Base-by-base conservation (phyloP, 2,329 filamentous ascomycete genomes). In the Endoconidiophora polonica region DNA sequence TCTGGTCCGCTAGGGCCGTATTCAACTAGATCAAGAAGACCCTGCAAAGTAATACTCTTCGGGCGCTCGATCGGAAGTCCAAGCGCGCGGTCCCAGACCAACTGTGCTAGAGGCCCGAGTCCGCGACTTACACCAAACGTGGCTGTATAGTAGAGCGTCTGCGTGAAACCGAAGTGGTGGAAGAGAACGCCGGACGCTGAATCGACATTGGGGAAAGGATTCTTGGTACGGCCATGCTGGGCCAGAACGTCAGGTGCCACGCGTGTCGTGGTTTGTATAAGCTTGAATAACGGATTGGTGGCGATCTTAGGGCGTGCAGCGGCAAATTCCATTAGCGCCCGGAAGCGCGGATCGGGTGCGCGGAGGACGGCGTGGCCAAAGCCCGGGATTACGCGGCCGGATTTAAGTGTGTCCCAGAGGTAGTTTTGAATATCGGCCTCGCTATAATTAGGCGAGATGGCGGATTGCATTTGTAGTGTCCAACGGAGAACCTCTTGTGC, bases 181-280 rank as follows among this genome's bases (percentile, higher is more conserved):
- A 98, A 96, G 45, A 98, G 74, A 4, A 96, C 88, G 56, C 91
- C 91, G 0, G 87, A 94, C 55, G 79, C 82, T 44, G 83, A 87
- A 66, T 98, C 91, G 55, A 98, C 91, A 64, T 98, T 98, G 56
- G 91, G 91, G 68, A 90, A 94, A 2, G 91, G 87, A 70, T 94
- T 94, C 75, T 94, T 94, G 57, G 87, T 94, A 81, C 95, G 96
- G 66, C 91, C 91, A 63, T 98, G 91, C 70, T 95, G 80, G 59
- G 79, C 91, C 59, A 98, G 73, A 18, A 98, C 91, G 48, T 78
- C 76, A 14, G 91, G 91, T 0, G 91, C 91, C 55, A 98, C 82
- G 61, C 87, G 82, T 56, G 83, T 87, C 71, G 94, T 96, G 70
- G 83, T 81, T 75, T 88, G 83, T 50, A 98, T 90, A 9, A 98